Conservation (phyloP, 495 filamentous ascomycete species). For the Lasiosphaeria hispida region DNA sequence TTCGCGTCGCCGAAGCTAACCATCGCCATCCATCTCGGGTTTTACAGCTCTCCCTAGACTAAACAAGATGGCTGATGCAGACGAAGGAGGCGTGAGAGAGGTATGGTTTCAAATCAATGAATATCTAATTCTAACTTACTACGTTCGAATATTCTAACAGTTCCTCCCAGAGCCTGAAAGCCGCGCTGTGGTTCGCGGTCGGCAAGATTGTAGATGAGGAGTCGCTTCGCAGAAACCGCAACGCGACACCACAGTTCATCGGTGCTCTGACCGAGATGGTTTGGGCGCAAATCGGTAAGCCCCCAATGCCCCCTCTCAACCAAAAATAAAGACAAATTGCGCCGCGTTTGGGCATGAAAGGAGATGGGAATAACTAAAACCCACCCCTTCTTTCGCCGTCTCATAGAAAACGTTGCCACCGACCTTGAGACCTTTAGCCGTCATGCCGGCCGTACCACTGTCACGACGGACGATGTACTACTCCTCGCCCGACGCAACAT, state of each 20-base stretch:
- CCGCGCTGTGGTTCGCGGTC: slow-evolving; percentile 87
- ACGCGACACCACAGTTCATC: slow-evolving; percentile 94
- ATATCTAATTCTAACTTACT: neutral
- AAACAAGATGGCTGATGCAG: slow-evolving; percentile 24
- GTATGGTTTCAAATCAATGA: slow-evolving; percentile 5
- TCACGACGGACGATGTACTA: slow-evolving; percentile 84
- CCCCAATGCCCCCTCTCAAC: slow-evolving; percentile 17
- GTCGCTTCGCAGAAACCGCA: slow-evolving; percentile 68
- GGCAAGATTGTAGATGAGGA: slow-evolving; percentile 90
- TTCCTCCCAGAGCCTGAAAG: slow-evolving; percentile 73
- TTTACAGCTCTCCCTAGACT: no score
- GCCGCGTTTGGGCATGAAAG: neutral
- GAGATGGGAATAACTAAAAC: neutral
- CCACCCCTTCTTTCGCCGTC: neutral
- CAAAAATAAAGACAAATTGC: neutral
- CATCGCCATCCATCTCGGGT: no score
- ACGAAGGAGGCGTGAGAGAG: slow-evolving; percentile 34
- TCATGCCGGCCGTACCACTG: slow-evolving; percentile 79
- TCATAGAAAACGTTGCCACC: slow-evolving; percentile 64
- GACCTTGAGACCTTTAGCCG: slow-evolving; percentile 82
- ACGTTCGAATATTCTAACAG: neutral
- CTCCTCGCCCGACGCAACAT: slow-evolving; percentile 83
- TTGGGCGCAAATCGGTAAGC: slow-evolving; percentile 81
- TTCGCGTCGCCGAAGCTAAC: no score
- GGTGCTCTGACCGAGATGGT: slow-evolving; percentile 87